These are phyloP conservation scores for Tulasnella sp. DNA, from an alignment of 768 basidiomycete species.

Conservation along the genomic window DNA sequence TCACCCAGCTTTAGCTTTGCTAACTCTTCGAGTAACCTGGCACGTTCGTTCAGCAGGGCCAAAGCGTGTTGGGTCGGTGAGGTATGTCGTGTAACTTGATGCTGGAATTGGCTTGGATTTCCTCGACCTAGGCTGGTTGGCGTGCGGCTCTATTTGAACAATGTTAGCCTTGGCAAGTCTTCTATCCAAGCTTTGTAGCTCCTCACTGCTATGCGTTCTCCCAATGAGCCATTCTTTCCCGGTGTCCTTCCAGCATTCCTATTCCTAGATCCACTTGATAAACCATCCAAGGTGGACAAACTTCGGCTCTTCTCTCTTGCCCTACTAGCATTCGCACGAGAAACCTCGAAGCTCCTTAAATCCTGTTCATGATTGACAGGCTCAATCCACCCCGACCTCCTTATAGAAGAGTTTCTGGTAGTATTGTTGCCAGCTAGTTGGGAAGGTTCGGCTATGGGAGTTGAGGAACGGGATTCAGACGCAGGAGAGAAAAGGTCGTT, in stretches of 20 bases:
- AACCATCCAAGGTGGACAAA: not conserved
- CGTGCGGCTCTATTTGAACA: not conserved
- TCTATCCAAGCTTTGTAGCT: not conserved
- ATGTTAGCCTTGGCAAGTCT: not conserved
- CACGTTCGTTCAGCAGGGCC: conserved; percentile 50
- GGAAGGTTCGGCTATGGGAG: too few species aligned
- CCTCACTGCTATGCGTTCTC: not conserved
- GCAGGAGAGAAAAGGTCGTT: conserved; percentile 20
- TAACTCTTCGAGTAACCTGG: conserved; percentile 47
- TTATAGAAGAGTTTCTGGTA: conserved; percentile 30
- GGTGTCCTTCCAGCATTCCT: not conserved
- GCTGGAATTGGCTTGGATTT: conserved; percentile 7
- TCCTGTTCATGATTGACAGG: conserved; percentile 48
- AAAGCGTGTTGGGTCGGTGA: conserved; percentile 42
- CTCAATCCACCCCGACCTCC: conserved; percentile 49
- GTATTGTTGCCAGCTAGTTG: too few species aligned
- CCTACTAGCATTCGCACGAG: conserved; percentile 21
- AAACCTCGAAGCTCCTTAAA: conserved; percentile 43
- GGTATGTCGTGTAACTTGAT: conserved; percentile 30
- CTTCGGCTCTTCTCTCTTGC: conserved; percentile 5
- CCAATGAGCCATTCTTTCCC: not conserved
- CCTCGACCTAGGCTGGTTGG: conserved; percentile 14
- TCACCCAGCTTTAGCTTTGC: conserved; percentile 29
- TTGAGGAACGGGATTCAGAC: too few species aligned
- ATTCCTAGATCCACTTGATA: not conserved